These are phyloP conservation scores for Aurifilum marmelostoma DNA, from an alignment of 2,329 filamentous ascomycete species.

Conservation along the genomic window DNA sequence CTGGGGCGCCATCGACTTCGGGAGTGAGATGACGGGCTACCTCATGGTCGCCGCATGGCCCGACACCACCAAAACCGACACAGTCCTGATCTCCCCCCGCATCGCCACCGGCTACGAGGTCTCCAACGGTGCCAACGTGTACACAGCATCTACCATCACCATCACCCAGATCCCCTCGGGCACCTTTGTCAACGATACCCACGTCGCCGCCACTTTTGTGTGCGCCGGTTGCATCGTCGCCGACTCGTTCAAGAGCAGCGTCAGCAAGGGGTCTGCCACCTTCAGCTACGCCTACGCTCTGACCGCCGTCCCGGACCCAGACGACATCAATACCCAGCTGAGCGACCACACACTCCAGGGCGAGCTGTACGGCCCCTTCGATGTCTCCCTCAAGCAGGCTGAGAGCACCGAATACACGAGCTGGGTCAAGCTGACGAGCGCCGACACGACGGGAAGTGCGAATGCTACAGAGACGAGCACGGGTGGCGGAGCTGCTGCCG, in stretches of 20 bases:
- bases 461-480: conserved; percentile 12
- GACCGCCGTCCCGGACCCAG: conserved; percentile 25
- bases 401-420: conserved; percentile 23
- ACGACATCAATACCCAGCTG: conserved; percentile 21
- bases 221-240: conserved; percentile 49
- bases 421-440: conserved; percentile 24
- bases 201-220: conserved; percentile 58
- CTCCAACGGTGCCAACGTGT: conserved; percentile 47
- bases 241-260: conserved; percentile 32
- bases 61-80: conserved; percentile 40
- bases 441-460: conserved; percentile 9
- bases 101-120: conserved; percentile 42
- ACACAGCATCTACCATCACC: conserved; percentile 44
- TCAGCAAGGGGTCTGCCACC: conserved; percentile 15
- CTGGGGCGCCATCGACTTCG: conserved; percentile 29
- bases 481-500: background rate
- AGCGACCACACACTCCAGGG: conserved; percentile 29
- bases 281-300: conserved; percentile 29
- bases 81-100: conserved; percentile 40
- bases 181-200: conserved; percentile 55
- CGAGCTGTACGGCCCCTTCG: conserved; percentile 29
- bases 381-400: conserved; percentile 22
- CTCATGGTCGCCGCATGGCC: conserved; percentile 56
- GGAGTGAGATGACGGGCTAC: conserved; percentile 26
- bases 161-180: conserved; percentile 52